These are phyloP conservation scores for Penicillium daleae DNA, from an alignment of 495 filamentous ascomycete genomes.

Conservation along the genomic window DNA sequence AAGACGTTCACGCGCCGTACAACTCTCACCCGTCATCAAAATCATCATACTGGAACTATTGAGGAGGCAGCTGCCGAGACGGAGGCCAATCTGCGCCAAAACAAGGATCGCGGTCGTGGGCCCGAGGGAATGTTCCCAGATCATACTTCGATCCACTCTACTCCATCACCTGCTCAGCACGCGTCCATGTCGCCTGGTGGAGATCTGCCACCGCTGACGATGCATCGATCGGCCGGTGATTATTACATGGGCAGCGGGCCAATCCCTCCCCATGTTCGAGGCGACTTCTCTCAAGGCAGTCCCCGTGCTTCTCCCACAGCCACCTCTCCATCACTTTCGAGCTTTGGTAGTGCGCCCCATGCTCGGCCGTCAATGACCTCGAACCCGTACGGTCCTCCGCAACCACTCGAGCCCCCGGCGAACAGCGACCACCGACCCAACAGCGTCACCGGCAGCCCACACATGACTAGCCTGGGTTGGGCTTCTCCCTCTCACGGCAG, in stretches of 20 bases:
- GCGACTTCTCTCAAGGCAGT: constrained; percentile 75
- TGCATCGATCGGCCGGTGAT: constrained; percentile 68
- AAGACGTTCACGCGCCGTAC: constrained; percentile 98
- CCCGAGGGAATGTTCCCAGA: constrained; percentile 81
- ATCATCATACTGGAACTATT: constrained; percentile 92
- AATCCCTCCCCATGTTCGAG: constrained; percentile 82
- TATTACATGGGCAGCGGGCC: constrained; percentile 71
- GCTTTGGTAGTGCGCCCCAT: constrained; percentile 57
- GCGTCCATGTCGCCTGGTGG: constrained; percentile 78
- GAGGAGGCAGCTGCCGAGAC: constrained; percentile 91
- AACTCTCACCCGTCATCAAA: constrained; percentile 93
- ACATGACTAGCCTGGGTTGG: constrained; percentile 75
- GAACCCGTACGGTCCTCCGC: constrained; percentile 85
- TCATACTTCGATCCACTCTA: constrained; percentile 79
- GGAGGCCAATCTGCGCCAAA: constrained; percentile 72
- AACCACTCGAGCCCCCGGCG: constrained; percentile 84
- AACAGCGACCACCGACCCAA: constrained; percentile 72
- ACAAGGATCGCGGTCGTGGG: constrained; percentile 54
- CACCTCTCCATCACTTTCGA: constrained; percentile 62
- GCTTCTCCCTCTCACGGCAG: constrained; percentile 68
- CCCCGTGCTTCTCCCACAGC: constrained; percentile 69
- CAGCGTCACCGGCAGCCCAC: constrained; percentile 71
- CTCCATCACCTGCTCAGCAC: constrained; percentile 82
- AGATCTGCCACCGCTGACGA: constrained; percentile 73
- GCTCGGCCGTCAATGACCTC: constrained; percentile 73